Conservation (phyloP, 1,284 basidiomycete genomes). For the Abortiporus biennis region DNA sequence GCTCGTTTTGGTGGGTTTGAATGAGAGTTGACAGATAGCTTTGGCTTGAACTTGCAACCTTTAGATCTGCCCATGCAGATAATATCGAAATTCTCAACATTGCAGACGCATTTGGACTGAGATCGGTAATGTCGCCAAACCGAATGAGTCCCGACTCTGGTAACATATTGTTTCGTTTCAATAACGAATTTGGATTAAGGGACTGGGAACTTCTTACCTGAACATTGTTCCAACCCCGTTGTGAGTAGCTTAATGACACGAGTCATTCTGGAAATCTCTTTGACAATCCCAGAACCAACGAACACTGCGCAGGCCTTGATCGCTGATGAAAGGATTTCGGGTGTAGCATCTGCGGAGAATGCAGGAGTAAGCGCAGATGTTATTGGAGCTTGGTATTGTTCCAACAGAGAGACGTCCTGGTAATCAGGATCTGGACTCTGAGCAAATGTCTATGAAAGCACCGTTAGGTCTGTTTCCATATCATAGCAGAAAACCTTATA, state of each 20-base stretch:
- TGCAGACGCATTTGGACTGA: conserved; percentile 90
- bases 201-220: conserved; percentile 41
- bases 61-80: conserved; percentile 93
- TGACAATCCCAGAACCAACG: conserved; percentile 93
- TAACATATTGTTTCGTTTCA: conserved; percentile 4
- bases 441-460: conserved; percentile 74
- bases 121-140: conserved; percentile 81
- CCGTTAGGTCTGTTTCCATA: neutral
- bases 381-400: conserved; percentile 98
- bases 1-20: conserved; percentile 69
- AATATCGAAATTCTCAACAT: conserved; percentile 94
- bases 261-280: conserved; percentile 87
- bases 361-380: conserved; percentile 98
- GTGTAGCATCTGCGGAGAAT: conserved; percentile 91
- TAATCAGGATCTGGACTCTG: conserved; percentile 89
- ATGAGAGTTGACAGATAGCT: conserved; percentile 80
- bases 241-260: conserved; percentile 89
- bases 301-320: conserved; percentile 94
- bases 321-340: conserved; percentile 90
- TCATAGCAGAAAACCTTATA: conserved; percentile 24
- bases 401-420: conserved; percentile 85
- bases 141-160: conserved; percentile 79
- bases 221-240: conserved; percentile 85
- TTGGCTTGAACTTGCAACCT: conserved; percentile 74
- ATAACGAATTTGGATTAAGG: conserved; percentile 5